phyloP scores from a whole-genome alignment of 2,329 filamentous ascomycete genomes.

The Escovopsis sp. region DNA sequence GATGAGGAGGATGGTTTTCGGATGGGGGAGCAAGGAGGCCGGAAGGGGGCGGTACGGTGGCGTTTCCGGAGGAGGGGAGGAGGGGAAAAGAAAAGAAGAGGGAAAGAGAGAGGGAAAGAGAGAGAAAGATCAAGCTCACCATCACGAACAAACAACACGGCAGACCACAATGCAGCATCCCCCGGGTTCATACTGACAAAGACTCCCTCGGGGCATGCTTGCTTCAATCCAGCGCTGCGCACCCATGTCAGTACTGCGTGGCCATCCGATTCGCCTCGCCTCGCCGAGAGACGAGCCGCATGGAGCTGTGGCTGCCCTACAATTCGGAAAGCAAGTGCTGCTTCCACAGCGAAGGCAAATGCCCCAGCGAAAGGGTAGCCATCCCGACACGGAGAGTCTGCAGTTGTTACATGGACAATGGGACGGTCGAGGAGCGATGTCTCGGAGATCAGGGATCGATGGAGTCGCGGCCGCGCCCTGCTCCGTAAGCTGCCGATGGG shows the following conservation, averaged over 20 bases:
- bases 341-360: constrained; percentile 45
- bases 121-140: constrained; percentile 35
- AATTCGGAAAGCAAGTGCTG: constrained; percentile 74
- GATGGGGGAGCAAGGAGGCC: background rate
- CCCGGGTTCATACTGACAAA: constrained; percentile 75
- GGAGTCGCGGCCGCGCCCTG: background rate
- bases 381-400: constrained; percentile 16
- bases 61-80: no score
- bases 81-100: no score
- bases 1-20: background rate
- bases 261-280: background rate
- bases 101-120: no score
- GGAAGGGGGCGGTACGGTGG: no score
- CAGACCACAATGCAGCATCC: constrained; percentile 71
- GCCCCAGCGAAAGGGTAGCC: constrained; percentile 28
- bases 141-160: constrained; percentile 81
- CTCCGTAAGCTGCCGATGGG: no score
- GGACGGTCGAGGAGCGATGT: background rate
- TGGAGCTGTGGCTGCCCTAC: constrained; percentile 27
- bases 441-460: background rate
- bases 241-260: constrained; percentile 10
- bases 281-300: background rate
- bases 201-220: constrained; percentile 70
- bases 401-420: constrained; percentile 1
- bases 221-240: constrained; percentile 59